These are phyloP conservation scores for Leptoxyphium fumago DNA, from an alignment of 2,329 filamentous ascomycete genomes.

Conservation along the genomic window DNA sequence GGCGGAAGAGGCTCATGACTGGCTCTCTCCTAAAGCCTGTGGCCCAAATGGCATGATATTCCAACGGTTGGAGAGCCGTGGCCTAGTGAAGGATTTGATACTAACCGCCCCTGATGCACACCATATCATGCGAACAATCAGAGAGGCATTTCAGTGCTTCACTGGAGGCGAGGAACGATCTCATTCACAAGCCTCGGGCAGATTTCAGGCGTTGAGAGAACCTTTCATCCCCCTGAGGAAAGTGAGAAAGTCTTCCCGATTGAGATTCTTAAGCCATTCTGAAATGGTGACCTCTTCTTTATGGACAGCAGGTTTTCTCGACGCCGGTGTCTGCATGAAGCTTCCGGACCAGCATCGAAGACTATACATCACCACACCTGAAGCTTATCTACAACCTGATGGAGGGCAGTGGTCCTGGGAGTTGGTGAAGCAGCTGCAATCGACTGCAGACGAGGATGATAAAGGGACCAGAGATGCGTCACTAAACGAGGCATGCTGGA, in stretches of 20 bases:
- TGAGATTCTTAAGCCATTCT: constrained; percentile 53
- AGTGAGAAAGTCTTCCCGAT: constrained; percentile 55
- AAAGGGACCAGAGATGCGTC: constrained; percentile 49
- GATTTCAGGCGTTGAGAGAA: constrained; percentile 48
- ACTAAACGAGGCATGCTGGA: constrained; percentile 40
- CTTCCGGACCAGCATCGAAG: constrained; percentile 44
- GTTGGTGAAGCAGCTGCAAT: constrained; percentile 46
- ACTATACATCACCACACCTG: constrained; percentile 61
- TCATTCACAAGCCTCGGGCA: constrained; percentile 21
- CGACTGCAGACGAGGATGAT: constrained; percentile 32
- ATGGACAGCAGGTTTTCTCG: constrained; percentile 59
- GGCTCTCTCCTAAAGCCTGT: constrained; percentile 56
- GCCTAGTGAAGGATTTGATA: constrained; percentile 50
- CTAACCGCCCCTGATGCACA: constrained; percentile 50
- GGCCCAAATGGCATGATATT: constrained; percentile 48
- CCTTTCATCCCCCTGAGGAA: constrained; percentile 65
- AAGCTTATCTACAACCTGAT: constrained; percentile 56
- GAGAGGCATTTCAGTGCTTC: constrained; percentile 42
- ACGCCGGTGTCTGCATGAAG: constrained; percentile 59
- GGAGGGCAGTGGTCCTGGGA: constrained; percentile 57
- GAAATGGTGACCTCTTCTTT: constrained; percentile 60
- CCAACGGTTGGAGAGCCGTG: constrained; percentile 58
- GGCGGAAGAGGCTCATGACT: constrained; percentile 35
- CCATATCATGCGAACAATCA: constrained; percentile 51
- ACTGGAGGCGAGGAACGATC: constrained; percentile 3